These are phyloP conservation scores for Coemansia sp. DNA, from an alignment of 192 early-diverging fungal genomes.

Conservation along the genomic window DNA sequence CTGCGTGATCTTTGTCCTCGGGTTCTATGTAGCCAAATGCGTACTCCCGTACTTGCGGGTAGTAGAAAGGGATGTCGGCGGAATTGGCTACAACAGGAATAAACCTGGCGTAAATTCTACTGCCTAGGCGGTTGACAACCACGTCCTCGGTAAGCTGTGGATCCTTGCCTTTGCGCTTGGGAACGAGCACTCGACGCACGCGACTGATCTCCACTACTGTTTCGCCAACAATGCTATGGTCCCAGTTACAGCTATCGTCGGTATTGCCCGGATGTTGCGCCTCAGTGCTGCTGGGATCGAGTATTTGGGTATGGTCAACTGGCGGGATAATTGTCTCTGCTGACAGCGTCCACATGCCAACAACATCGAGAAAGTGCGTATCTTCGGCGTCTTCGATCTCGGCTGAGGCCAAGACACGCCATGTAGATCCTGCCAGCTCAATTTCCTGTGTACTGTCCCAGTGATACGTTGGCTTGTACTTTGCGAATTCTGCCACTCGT, in stretches of 20 bases:
- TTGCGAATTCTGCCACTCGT: slow-evolving; percentile 50
- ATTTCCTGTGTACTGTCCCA: slow-evolving; percentile 18
- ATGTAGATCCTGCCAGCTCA: slow-evolving; percentile 11
- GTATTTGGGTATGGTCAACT: slow-evolving; percentile 57
- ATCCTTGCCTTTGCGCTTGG: slow-evolving; percentile 56
- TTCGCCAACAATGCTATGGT: background rate
- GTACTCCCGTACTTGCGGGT: slow-evolving; percentile 44
- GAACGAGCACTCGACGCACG: slow-evolving; percentile 34
- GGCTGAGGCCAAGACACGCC: slow-evolving; percentile 37
- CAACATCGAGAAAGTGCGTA: slow-evolving; percentile 40
- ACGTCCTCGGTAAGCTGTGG: slow-evolving; percentile 37
- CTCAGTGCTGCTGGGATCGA: background rate
- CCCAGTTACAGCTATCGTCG: background rate
- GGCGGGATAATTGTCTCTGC: slow-evolving; percentile 69
- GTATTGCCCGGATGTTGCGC: too few species aligned
- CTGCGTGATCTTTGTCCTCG: background rate
- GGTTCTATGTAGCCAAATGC: slow-evolving; percentile 37
- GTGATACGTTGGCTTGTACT: slow-evolving; percentile 42
- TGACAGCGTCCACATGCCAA: slow-evolving; percentile 64
- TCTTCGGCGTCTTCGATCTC: slow-evolving; percentile 41
- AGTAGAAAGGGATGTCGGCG: slow-evolving; percentile 53
- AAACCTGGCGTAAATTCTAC: slow-evolving; percentile 33
- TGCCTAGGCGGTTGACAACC: slow-evolving; percentile 13
- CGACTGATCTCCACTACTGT: slow-evolving; percentile 8
- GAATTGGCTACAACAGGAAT: slow-evolving; percentile 24